Conservation (phyloP, 148 eudicot genomes). For the Mesembryanthemum crystallinum region DNA sequence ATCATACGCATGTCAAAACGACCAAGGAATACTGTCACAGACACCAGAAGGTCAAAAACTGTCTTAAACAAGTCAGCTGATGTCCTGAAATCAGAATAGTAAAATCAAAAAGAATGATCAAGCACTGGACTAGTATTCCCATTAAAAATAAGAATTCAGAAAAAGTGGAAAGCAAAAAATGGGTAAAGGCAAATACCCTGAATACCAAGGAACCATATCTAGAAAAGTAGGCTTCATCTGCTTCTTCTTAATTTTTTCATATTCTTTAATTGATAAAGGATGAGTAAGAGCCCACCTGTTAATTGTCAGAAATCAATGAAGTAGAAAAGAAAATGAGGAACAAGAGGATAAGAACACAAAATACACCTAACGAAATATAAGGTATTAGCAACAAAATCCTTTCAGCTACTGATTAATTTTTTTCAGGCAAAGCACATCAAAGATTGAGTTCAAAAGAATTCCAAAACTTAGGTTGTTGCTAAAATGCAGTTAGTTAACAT, state of each 20-base stretch:
- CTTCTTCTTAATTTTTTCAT: slow-evolving; percentile 66
- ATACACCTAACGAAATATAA: not conserved
- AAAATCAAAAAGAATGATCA: not conserved
- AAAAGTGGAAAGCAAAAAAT: slow-evolving; percentile 1
- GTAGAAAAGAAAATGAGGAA: slow-evolving; percentile 15
- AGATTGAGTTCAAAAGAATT: too few species aligned
- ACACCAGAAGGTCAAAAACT: slow-evolving; percentile 91
- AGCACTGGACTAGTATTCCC: not conserved
- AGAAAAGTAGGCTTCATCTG: slow-evolving; percentile 82
- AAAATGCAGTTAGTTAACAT: not conserved
- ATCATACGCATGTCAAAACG: slow-evolving; percentile 99
- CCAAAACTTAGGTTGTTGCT: not conserved
- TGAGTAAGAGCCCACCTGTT: slow-evolving; percentile 99
- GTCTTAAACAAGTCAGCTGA: slow-evolving; percentile 99
- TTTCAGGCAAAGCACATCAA: not conserved
- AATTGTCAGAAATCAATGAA: slow-evolving; percentile 26
- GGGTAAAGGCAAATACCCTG: slow-evolving; percentile 57
- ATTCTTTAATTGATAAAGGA: slow-evolving; percentile 71
- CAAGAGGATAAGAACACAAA: not conserved
- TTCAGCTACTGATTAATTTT: not conserved
- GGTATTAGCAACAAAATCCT: not conserved
- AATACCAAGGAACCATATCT: slow-evolving; percentile 99
- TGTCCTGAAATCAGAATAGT: slow-evolving; percentile 56
- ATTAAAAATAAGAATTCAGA: not conserved
- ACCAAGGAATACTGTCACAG: slow-evolving; percentile 94